These are phyloP conservation scores for Cucurbita argyrosperma DNA, from an alignment of 306 rosid genomes.

Conservation along the genomic window DNA sequence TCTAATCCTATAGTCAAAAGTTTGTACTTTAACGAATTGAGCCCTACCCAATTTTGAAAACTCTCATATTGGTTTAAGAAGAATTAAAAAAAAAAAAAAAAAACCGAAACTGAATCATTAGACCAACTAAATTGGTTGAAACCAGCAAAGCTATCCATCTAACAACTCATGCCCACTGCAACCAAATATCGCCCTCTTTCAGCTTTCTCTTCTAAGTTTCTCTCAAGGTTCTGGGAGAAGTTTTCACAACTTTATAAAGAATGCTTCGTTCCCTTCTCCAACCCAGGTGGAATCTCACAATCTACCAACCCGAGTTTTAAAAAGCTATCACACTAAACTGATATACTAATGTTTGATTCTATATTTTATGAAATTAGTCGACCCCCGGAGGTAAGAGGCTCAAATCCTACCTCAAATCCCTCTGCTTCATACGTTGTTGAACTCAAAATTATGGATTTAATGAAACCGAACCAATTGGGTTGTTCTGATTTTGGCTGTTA, in stretches of 20 bases:
- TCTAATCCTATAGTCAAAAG: no score
- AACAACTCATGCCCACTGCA: no score
- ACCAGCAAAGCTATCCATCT: not conserved
- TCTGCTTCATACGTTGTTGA: not conserved
- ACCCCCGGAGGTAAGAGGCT: not conserved
- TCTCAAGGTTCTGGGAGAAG: no score
- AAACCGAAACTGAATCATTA: not conserved
- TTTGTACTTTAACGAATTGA: no score
- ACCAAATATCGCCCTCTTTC: no score
- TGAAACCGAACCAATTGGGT: not conserved
- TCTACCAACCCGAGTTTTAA: not conserved
- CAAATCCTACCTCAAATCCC: no score
- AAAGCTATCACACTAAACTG: not conserved
- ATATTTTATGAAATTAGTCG: not conserved
- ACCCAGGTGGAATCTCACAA: no score
- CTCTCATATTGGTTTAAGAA: not conserved
- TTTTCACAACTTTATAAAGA: no score
- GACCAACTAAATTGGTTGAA: not conserved
- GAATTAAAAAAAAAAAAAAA: not conserved
- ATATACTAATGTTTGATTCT: not conserved
- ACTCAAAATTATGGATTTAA: not conserved
- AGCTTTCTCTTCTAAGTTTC: no score
- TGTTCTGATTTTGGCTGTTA: not conserved
- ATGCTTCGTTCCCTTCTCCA: no score
- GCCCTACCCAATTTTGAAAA: no score